Percentiles rank a stretch among this genome's conserved stretches.
Conservation (phyloP, 768 basidiomycete species). For the Russula griseocarnosa region DNA sequence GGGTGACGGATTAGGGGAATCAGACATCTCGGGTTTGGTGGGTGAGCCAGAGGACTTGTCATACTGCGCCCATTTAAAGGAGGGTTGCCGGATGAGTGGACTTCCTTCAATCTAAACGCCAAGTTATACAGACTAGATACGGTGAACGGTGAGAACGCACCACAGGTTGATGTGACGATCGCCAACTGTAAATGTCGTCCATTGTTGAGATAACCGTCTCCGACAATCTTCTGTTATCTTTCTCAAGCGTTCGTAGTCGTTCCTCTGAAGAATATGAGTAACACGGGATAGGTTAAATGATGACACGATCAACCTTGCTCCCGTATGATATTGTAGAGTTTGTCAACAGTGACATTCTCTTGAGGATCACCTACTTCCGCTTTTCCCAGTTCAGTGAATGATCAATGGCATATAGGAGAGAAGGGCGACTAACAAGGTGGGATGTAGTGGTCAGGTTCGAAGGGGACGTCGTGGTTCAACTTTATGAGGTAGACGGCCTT, state of each 20-base stretch:
- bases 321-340: slow-evolving; percentile 59
- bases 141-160: slow-evolving; percentile 32
- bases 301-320: slow-evolving; percentile 58
- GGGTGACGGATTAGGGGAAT: slow-evolving; percentile 78
- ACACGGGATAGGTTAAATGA: slow-evolving; percentile 1
- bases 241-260: slow-evolving; percentile 65
- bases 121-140: slow-evolving; percentile 29
- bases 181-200: slow-evolving; percentile 56
- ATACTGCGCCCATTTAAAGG: slow-evolving; percentile 87
- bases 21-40: slow-evolving; percentile 63
- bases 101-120: slow-evolving; percentile 37
- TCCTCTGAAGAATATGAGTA: slow-evolving; percentile 45
- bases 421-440: slow-evolving; percentile 68
- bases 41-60: slow-evolving; percentile 75
- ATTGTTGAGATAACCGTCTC: slow-evolving; percentile 57
- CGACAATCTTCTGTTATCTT: slow-evolving; percentile 70
- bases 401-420: slow-evolving; percentile 3
- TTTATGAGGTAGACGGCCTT: slow-evolving; percentile 91
- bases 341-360: slow-evolving; percentile 58
- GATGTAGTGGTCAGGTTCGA: slow-evolving; percentile 80
- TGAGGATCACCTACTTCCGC: slow-evolving; percentile 57
- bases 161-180: slow-evolving; percentile 27
- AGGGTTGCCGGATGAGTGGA: slow-evolving; percentile 64
- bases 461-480: slow-evolving; percentile 73
- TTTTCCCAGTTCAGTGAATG: slow-evolving; percentile 30